Conservation (phyloP, 192 early-diverging fungal species). For the Backusella circina region DNA sequence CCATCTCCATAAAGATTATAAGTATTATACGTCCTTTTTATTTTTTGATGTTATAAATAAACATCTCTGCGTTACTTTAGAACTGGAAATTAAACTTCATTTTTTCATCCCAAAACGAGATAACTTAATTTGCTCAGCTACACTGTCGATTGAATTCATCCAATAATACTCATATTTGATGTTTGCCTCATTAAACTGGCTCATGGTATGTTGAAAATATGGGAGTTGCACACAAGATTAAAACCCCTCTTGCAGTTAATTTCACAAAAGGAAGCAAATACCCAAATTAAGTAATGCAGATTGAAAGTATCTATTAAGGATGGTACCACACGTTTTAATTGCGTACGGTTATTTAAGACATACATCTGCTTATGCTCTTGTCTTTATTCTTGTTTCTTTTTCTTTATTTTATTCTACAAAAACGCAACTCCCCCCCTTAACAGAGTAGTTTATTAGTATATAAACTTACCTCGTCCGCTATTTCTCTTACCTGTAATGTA, state of each 20-base stretch:
- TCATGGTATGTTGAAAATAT: not conserved
- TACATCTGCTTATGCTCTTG: not conserved
- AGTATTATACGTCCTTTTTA: too few relatives aligned
- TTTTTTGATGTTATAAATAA: not conserved
- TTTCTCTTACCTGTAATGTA: conserved; percentile 3
- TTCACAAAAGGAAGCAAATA: conserved; percentile 2
- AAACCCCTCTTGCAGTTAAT: conserved; percentile 6
- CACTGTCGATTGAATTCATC: not conserved
- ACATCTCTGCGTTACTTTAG: not conserved
- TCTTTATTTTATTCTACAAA: not conserved
- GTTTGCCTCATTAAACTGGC: conserved; percentile 1
- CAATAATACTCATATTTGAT: not conserved
- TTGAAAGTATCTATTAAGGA: not conserved
- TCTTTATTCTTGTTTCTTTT: not conserved
- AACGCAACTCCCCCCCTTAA: too few relatives aligned
- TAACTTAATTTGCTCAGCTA: conserved; percentile 5
- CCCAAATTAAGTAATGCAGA: not conserved
- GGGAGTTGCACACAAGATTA: not conserved
- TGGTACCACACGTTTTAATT: conserved; percentile 4
- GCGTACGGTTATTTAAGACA: not conserved
- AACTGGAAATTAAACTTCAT: conserved; percentile 1
- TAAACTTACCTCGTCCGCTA: not conserved
- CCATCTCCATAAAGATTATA: not conserved
- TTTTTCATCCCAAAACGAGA: not conserved
- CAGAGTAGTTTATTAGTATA: not conserved